Base-by-base conservation (phyloP, 495 filamentous ascomycete species). In the Daldinia concentrica region DNA sequence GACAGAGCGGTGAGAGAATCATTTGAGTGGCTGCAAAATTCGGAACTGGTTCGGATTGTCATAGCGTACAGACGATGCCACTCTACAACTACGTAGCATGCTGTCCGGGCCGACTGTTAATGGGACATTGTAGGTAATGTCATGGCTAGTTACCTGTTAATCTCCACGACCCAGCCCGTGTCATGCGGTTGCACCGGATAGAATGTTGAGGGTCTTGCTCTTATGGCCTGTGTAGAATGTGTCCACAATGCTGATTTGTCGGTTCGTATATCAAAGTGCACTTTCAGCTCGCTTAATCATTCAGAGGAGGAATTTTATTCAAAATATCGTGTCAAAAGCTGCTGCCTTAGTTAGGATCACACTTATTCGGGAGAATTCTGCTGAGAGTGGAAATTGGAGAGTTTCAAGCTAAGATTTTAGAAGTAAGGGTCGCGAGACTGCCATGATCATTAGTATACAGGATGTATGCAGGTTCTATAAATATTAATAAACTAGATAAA, bases 101-200 rank as follows among this genome's bases (percentile, higher is more conserved):
- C 29, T 62, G 22, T 5, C 58, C 66, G 66, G 66, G 41, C 66
- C 66, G 66, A 68, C 66, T 68, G 6, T n/a, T 0, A 34, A 58
- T 68, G 51, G 59, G 27, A 62, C 63, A 37, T 36, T 24, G 43
- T 34, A 34, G 43, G 36, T 27, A 58, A 58, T 41, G 50, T 30
- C 24, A 15, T 39, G 55, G 57, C 14, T 17, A 29, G 11, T n/a
- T 59, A 59, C 57, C 34, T 26, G 6, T 32, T 19, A 0, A 11
- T 24, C 37, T 30, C 26, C 57, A 59, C 26, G 12, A 9, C 7
- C 34, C 5, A 22, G 17, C 24, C 5, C 14, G 22, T 12, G 27
- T 56, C 29, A 29, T 27, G 29, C 29, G 29, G 29, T 32, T 1
- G 29, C 29, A 32, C 29, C 29, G 29, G 9, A 32, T 32, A 32